These are phyloP conservation scores for Hippophae tibetana DNA, from an alignment of 306 rosid genomes.

Conservation along the genomic window DNA sequence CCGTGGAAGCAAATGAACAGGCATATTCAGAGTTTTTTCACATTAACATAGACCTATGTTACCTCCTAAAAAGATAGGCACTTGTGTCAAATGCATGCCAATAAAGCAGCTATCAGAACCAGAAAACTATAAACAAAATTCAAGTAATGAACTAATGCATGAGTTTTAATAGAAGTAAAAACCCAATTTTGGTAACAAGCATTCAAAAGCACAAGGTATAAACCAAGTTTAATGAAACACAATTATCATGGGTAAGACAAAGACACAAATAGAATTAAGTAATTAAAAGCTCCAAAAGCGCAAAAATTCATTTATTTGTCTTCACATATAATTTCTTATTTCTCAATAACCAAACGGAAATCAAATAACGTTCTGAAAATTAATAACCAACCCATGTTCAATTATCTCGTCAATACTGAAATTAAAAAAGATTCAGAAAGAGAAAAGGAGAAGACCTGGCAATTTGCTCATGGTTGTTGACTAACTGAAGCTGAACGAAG, in stretches of 20 bases:
- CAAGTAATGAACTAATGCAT: background rate
- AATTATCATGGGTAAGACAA: background rate
- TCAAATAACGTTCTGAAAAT: slow-evolving; percentile 6
- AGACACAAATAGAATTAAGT: background rate
- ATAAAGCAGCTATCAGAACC: background rate
- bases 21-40: background rate
- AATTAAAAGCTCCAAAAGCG: background rate
- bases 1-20: background rate
- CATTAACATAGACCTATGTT: background rate
- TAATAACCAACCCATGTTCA: slow-evolving; percentile 2
- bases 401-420: background rate
- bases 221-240: background rate
- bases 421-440: background rate
- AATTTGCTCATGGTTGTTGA: slow-evolving; percentile 2
- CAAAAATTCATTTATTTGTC: background rate
- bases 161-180: background rate
- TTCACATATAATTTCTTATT: background rate
- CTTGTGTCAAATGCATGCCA: background rate
- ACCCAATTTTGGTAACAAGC: background rate
- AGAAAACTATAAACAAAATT: background rate
- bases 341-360: background rate
- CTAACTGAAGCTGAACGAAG: background rate
- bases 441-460: slow-evolving; percentile 20
- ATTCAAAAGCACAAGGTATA: background rate
- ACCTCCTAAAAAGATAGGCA: background rate